Percentiles rank a stretch among this genome's conserved stretches.
phyloP scores from a whole-genome alignment of 1,139 yeast species.

The Suhomyces terraborum region DNA sequence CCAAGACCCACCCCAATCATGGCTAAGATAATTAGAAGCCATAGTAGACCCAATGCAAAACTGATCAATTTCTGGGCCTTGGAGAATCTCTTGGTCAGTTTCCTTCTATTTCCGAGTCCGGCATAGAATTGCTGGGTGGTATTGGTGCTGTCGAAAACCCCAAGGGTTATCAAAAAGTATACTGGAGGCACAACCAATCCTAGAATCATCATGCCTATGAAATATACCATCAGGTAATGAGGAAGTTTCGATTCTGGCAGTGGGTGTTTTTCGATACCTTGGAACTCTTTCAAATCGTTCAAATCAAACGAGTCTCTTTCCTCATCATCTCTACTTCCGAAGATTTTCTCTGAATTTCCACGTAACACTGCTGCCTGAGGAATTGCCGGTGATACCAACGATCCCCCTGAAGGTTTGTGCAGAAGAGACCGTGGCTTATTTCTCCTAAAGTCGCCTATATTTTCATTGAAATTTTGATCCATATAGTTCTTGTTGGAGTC shows the following conservation, averaged over 20 bases:
- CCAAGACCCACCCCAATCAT: conserved; percentile 49
- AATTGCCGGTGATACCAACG: conserved; percentile 8
- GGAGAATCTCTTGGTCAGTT: conserved; percentile 29
- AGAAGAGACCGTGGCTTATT: conserved; percentile 17
- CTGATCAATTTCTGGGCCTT: conserved; percentile 37
- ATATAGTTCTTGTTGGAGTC: conserved; percentile 14
- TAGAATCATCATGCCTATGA: conserved; percentile 25
- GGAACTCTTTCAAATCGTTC: conserved; percentile 14
- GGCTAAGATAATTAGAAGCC: conserved; percentile 38
- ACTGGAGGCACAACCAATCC: conserved; percentile 41
- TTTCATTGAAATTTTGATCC: conserved; percentile 16
- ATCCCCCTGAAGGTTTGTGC: conserved; percentile 11
- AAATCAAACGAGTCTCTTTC: conserved; percentile 11
- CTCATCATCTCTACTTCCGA: conserved; percentile 4
- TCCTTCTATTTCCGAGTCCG: conserved; percentile 19
- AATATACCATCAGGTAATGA: conserved; percentile 8
- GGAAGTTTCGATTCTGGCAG: conserved; percentile 2
- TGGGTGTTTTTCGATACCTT: conserved; percentile 5
- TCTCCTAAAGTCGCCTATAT: conserved; percentile 19
- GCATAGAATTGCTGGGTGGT: conserved; percentile 23
- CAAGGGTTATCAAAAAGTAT: conserved; percentile 34
- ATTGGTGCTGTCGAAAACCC: conserved; percentile 34
- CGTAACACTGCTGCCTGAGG: conserved; percentile 10
- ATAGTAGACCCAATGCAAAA: conserved; percentile 33
- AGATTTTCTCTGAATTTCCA: conserved; percentile 2